phyloP scores from a whole-genome alignment of 805 yeast genomes.

The Wickerhamiella alocasiicola region DNA sequence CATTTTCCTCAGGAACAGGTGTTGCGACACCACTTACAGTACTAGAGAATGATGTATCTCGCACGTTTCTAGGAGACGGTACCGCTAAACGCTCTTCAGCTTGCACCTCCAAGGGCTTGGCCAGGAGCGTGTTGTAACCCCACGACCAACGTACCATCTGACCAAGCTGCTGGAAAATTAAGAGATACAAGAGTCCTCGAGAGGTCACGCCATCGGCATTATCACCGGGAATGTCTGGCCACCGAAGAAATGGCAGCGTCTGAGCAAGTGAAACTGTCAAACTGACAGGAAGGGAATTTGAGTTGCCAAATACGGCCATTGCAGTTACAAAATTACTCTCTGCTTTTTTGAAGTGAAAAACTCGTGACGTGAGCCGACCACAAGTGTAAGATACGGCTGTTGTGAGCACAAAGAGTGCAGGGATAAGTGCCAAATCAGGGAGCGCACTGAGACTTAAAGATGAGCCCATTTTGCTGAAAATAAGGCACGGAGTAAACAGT shows the following conservation, averaged over 20 bases:
- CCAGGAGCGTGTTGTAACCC: constrained; percentile 51
- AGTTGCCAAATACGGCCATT: constrained; percentile 93
- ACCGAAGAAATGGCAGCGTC: constrained; percentile 43
- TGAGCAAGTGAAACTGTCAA: constrained; percentile 58
- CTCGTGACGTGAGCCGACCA: constrained; percentile 41
- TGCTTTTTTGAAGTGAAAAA: constrained; percentile 49
- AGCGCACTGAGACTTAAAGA: constrained; percentile 62
- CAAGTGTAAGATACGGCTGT: constrained; percentile 61
- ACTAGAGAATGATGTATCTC: not conserved
- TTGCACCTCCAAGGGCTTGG: constrained; percentile 28
- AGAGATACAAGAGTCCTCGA: constrained; percentile 46
- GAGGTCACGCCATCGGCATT: constrained; percentile 46
- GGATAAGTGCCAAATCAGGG: constrained; percentile 70
- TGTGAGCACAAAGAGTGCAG: constrained; percentile 70
- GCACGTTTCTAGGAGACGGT: too few relatives aligned
- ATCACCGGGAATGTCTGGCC: constrained; percentile 47
- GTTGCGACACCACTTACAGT: not conserved
- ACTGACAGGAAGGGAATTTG: constrained; percentile 89
- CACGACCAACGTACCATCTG: constrained; percentile 59
- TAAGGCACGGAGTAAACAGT: constrained; percentile 88
- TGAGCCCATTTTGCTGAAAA: constrained; percentile 65
- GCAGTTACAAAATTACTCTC: constrained; percentile 90
- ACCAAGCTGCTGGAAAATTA: constrained; percentile 55
- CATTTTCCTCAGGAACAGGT: constrained; percentile 2
- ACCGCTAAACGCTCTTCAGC: constrained; percentile 9